These are phyloP conservation scores for Castanea sativa DNA, from an alignment of 306 rosid genomes.

Conservation along the genomic window DNA sequence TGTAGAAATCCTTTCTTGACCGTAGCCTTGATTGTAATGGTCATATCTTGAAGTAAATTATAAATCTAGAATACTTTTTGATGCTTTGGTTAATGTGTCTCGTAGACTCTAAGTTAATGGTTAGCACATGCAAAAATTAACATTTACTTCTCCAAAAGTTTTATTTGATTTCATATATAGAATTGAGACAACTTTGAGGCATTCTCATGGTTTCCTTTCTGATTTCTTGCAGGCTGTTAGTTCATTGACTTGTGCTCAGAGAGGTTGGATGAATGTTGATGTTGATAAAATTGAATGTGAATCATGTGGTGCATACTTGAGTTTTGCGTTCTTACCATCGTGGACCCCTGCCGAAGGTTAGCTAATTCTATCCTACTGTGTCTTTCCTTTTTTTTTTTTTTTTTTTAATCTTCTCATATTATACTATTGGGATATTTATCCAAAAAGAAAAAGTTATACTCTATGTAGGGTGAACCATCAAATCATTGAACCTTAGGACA, in stretches of 20 bases:
- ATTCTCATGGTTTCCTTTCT: constrained; percentile 22
- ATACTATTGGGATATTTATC: background rate
- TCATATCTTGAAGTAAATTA: no score
- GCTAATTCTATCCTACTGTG: constrained; percentile 25
- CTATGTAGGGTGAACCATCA: no score
- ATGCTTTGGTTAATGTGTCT: background rate
- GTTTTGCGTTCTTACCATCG: constrained; percentile 50
- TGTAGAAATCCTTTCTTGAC: no score
- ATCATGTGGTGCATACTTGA: constrained; percentile 65
- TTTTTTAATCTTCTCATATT: constrained; percentile 15
- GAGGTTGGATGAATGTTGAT: constrained; percentile 89
- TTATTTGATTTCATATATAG: background rate
- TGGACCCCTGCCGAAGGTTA: constrained; percentile 85
- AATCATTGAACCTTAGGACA: background rate
- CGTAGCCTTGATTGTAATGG: no score
- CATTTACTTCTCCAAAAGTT: background rate
- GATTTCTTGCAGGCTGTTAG: constrained; percentile 57
- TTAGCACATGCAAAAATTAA: background rate
- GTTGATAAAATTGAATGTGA: constrained; percentile 86
- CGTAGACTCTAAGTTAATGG: background rate
- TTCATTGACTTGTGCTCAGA: constrained; percentile 87
- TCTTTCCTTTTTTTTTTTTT: constrained; percentile 13
- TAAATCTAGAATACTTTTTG: no score
- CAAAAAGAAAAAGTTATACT: no score
- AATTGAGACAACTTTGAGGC: background rate